Percentiles rank a stretch among this genome's conserved stretches.
Evolutionary conservation across 2,329 filamentous ascomycete genomes (phyloP).

Genomic region (Apiospora malaysiana): DNA sequence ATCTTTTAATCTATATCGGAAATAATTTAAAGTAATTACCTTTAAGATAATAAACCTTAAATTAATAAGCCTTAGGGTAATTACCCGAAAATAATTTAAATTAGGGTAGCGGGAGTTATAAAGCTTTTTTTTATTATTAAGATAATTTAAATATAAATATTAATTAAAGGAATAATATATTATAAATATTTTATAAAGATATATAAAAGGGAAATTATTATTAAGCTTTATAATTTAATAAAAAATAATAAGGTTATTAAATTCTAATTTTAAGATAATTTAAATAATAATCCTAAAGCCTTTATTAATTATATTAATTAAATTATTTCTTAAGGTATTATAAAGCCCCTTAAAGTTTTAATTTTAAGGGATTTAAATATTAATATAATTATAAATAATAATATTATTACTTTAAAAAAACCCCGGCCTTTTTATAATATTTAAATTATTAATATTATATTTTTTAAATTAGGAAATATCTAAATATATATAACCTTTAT

Average conservation of each 20-base stretch:
- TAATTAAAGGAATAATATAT: background rate
- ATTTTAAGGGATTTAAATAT: background rate
- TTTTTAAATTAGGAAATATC: too few species aligned
- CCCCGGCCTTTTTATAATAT: too few species aligned
- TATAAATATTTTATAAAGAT: background rate
- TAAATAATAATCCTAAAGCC: background rate
- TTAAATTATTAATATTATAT: too few species aligned
- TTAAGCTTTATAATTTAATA: background rate
- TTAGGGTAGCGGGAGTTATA: background rate
- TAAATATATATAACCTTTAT: background rate
- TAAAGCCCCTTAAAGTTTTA: too few species aligned
- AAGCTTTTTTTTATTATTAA: background rate
- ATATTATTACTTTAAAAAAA: background rate
- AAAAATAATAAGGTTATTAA: background rate
- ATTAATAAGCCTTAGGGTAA: too few species aligned
- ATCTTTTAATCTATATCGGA: too few species aligned
- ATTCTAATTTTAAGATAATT: background rate
- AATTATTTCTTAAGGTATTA: background rate
- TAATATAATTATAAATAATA: background rate
- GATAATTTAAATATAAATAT: too few species aligned
- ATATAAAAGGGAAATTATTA: background rate
- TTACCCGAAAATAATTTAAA: too few species aligned
- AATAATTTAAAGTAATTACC: too few species aligned
- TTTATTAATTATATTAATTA: background rate
- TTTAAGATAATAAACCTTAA: too few species aligned